These are phyloP conservation scores for Chytriomyces confervae DNA, from an alignment of 192 early-diverging fungal species.

Conservation along the genomic window DNA sequence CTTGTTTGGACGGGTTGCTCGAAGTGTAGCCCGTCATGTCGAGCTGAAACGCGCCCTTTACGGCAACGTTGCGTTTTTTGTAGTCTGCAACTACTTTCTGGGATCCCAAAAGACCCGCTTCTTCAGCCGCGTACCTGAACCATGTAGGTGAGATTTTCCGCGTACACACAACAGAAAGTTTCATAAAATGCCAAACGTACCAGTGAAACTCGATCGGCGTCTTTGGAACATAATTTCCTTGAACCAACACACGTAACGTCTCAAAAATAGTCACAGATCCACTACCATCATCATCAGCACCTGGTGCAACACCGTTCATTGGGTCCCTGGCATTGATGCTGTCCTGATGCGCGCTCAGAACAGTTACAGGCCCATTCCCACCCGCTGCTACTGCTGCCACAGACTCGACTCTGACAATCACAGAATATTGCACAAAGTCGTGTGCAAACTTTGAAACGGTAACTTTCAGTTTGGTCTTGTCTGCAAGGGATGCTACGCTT, in stretches of 20 bases:
- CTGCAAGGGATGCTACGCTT: conserved; percentile 35
- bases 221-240: conserved; percentile 68
- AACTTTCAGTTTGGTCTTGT: conserved; percentile 28
- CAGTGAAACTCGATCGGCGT: conserved; percentile 94
- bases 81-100: conserved; percentile 82
- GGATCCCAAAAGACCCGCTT: conserved; percentile 81
- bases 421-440: conserved; percentile 81
- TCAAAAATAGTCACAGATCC: conserved; percentile 92
- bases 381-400: neutral
- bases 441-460: conserved; percentile 80
- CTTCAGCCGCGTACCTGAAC: conserved; percentile 61
- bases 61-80: conserved; percentile 56
- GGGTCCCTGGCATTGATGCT: conserved; percentile 85
- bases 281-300: conserved; percentile 90
- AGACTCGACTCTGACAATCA: conserved; percentile 79
- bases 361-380: conserved; percentile 51
- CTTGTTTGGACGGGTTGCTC: conserved; percentile 46
- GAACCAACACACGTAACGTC: conserved; percentile 74
- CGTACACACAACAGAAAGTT: too few species aligned
- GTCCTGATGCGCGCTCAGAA: conserved; percentile 92
- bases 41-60: conserved; percentile 82
- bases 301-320: conserved; percentile 73
- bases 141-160: too few species aligned
- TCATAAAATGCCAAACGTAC: conserved; percentile 5
- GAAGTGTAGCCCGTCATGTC: conserved; percentile 94